Evolutionary conservation across 2,329 filamentous ascomycete species (phyloP), one percentile per base, ranked within the genome.

Genomic region (Claviceps sp.): DNA sequence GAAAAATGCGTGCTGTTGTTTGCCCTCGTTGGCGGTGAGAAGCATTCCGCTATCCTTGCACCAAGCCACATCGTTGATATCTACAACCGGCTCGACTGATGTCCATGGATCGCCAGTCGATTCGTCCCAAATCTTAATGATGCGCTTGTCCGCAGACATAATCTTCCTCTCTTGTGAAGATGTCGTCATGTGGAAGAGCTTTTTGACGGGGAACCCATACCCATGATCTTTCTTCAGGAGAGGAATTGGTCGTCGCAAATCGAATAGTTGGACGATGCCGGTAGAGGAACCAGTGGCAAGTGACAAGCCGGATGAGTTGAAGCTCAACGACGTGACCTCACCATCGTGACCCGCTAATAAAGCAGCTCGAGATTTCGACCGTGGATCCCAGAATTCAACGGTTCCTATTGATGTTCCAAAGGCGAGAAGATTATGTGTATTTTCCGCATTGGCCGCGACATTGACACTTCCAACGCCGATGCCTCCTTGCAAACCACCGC

Each of bases 121-220:
- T 55, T 87, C 82, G 61, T 96, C 88, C 88, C 91, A 98, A 46
- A 98, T 81, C 70, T 98, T 98, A 72, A 98, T 94, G 59, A 95
- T 95, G 56, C 88, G 81, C 70, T 95, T 95, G 69, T 98, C 94
- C 7, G 89, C 82, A 1, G 90, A 94, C 55, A 97, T 73, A 20
- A 98, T 83, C 69, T 95, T 96, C 65, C 86, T 86, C 56, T 89
- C 84, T 47, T 86, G 82, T 0, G 84, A 86, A 13, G 79, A 75
- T 7, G 81, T 85, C 11, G 85, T 86, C 61, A 84, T 73, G 61
- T 84, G 79, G 48, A 82, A 79, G 51, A 98, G 74, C 47, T 88
- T 95, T 62, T 95, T 86, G 54, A 98, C 88, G 0, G 91, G 81
- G 63, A 89, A 94, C 2, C 91, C 91, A 64, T 95, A 95, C 48